These are phyloP conservation scores for Lupinus albus DNA, from an alignment of 306 rosid genomes.

Conservation along the genomic window DNA sequence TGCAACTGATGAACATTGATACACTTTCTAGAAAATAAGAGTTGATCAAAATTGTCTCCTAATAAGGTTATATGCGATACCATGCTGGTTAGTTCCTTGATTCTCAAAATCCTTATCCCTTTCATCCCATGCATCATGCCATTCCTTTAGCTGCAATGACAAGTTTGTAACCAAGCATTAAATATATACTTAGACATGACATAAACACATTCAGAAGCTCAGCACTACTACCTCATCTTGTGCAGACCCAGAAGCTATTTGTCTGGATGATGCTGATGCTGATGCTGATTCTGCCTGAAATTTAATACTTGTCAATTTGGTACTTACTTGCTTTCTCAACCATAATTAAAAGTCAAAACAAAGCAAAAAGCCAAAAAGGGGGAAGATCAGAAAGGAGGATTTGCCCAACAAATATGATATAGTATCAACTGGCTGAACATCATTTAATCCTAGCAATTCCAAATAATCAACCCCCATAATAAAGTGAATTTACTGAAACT, in stretches of 20 bases:
- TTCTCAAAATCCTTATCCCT: conserved; percentile 54
- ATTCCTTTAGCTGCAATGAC: conserved; percentile 62
- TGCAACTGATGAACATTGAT: conserved; percentile 18
- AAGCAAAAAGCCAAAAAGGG: neutral
- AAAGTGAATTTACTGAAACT: neutral
- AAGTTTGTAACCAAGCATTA: conserved; percentile 34
- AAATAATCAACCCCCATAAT: conserved; percentile 1
- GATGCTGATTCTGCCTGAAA: conserved; percentile 69
- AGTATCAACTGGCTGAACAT: neutral
- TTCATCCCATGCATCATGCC: conserved; percentile 92
- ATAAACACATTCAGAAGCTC: conserved; percentile 3
- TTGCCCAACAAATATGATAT: conserved; percentile 1
- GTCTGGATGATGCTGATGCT: conserved; percentile 53
- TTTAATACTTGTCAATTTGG: conserved; percentile 22
- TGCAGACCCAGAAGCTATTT: conserved; percentile 56
- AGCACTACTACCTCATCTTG: conserved; percentile 58
- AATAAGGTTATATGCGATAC: conserved; percentile 42
- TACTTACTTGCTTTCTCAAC: conserved; percentile 15
- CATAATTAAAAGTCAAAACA: conserved; percentile 5
- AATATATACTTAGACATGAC: conserved; percentile 12
- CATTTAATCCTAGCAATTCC: neutral
- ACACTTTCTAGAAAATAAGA: conserved; percentile 1
- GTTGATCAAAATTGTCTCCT: conserved; percentile 8
- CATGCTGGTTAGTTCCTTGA: conserved; percentile 53
- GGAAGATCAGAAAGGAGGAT: neutral